phyloP scores from a whole-genome alignment of 2,329 filamentous ascomycete genomes.

The Aspergillus floridensis region DNA sequence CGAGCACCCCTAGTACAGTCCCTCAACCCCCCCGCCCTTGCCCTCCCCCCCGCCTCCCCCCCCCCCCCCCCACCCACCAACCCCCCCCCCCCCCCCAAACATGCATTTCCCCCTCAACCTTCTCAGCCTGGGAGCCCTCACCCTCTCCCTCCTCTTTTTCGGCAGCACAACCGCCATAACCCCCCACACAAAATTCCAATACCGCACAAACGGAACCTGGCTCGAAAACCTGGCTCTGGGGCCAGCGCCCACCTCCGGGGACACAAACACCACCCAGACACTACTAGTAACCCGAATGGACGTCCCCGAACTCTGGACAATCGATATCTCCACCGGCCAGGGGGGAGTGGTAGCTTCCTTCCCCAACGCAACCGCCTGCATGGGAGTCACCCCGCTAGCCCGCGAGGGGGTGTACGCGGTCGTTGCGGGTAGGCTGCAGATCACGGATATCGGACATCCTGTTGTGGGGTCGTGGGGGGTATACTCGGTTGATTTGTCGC shows the following conservation, averaged over 20 bases:
- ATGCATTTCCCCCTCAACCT: background rate
- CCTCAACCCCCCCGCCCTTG: too few relatives aligned
- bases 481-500: background rate
- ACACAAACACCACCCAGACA: background rate
- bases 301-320: conserved; percentile 9
- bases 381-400: background rate
- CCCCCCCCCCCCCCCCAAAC: background rate
- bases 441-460: background rate
- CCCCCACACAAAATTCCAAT: background rate
- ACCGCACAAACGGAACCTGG: conserved; percentile 8
- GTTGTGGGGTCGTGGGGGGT: background rate
- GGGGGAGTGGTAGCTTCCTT: conserved; percentile 2
- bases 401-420: background rate
- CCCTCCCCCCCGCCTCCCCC: too few relatives aligned
- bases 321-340: background rate
- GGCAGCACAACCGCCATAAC: background rate
- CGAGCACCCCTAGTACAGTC: too few relatives aligned
- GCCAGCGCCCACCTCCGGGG: background rate
- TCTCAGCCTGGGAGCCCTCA: background rate
- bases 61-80: too few relatives aligned
- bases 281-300: conserved; percentile 10
- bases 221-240: conserved; percentile 10
- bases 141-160: background rate
- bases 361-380: background rate
- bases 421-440: background rate